Conservation (phyloP, 2,329 filamentous ascomycete species). For the Akanthomyces lecanii region DNA sequence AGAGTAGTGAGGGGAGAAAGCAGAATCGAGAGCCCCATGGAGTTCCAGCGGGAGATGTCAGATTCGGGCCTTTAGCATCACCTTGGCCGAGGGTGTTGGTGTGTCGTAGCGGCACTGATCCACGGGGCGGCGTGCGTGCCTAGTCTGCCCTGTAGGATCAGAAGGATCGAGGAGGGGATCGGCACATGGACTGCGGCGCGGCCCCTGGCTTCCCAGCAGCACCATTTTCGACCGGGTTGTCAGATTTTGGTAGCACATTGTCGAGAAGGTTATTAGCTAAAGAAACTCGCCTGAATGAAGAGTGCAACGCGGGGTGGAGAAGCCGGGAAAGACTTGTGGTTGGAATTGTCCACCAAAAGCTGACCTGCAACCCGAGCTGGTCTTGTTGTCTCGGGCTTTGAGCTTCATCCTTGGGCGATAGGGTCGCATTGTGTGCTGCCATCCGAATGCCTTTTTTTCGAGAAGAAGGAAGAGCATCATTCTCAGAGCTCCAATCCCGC, state of each 20-base stretch:
- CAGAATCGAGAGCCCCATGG: background rate
- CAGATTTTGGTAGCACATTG: background rate
- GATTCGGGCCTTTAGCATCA: background rate
- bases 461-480: too few species aligned
- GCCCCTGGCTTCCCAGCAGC: background rate
- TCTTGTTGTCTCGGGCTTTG: background rate
- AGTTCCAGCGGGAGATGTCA: background rate
- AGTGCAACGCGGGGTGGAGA: background rate
- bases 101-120: background rate
- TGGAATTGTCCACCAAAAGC: background rate
- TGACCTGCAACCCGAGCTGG: background rate
- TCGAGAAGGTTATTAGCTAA: background rate
- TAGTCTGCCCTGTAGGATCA: background rate
- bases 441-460: background rate
- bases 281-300: background rate
- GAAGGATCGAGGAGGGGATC: background rate
- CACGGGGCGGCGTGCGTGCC: background rate
- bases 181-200: background rate
- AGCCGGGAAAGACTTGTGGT: background rate
- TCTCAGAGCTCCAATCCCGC: background rate
- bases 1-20: background rate
- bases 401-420: background rate
- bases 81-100: background rate
- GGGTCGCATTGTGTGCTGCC: background rate
- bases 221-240: background rate